Conservation (phyloP, 768 basidiomycete species). For the Phlebiopsis gigantea region DNA sequence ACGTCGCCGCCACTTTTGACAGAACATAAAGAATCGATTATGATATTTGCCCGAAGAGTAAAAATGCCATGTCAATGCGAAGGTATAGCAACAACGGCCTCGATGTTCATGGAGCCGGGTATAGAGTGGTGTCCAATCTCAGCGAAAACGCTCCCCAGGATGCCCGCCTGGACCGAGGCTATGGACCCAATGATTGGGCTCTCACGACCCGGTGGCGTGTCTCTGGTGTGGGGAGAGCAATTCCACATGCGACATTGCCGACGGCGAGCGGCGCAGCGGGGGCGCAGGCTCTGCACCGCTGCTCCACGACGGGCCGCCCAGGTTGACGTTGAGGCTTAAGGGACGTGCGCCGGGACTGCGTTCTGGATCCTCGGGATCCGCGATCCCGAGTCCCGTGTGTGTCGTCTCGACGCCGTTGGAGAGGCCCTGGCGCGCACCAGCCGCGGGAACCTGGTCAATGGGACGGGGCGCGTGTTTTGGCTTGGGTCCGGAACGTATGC, state of each 20-base stretch:
- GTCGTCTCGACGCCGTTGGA: conserved; percentile 64
- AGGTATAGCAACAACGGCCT: background rate
- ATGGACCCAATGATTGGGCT: no score
- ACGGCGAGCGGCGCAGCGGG: background rate
- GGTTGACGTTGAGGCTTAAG: conserved; percentile 1
- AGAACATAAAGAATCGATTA: background rate
- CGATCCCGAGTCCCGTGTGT: conserved; percentile 39
- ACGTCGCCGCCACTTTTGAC: no score
- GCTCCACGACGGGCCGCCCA: background rate
- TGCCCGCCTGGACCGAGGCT: background rate
- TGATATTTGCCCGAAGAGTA: background rate
- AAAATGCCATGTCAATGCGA: background rate
- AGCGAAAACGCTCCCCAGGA: background rate
- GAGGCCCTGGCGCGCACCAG: conserved; percentile 60
- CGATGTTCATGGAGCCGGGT: background rate
- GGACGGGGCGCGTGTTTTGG: conserved; percentile 41
- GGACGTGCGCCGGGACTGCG: conserved; percentile 15
- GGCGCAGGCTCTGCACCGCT: background rate
- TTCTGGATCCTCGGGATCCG: conserved; percentile 32
- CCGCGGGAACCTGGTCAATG: conserved; percentile 68
- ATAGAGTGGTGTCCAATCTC: background rate
- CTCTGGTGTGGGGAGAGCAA: background rate
- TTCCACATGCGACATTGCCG: background rate
- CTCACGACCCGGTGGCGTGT: background rate
- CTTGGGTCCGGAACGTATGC: conserved; percentile 63